These are phyloP conservation scores for Dictyostelium brefeldianum DNA, from an alignment of 78 protist genomes.

Conservation along the genomic window DNA sequence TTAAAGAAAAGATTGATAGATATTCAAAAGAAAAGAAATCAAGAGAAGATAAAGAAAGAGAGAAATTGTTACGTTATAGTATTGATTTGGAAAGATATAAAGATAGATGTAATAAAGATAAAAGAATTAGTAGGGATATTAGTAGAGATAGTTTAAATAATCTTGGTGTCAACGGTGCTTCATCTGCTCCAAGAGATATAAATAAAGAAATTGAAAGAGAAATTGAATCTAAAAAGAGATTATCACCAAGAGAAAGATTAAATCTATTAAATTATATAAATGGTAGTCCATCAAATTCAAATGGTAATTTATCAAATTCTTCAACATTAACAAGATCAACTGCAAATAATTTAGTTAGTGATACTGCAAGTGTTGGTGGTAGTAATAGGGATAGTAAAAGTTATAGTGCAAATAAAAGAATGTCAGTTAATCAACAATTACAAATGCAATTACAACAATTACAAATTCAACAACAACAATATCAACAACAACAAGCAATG, in stretches of 20 bases:
- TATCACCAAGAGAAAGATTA: slow-evolving; percentile 64
- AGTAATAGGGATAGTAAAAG: slow-evolving; percentile 18
- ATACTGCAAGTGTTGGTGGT: neutral
- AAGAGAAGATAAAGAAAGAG: slow-evolving; percentile 60
- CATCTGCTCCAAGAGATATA: slow-evolving; percentile 25
- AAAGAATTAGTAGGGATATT: slow-evolving; percentile 49
- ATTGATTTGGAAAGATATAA: slow-evolving; percentile 67
- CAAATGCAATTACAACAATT: slow-evolving; percentile 31
- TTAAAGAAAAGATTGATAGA: slow-evolving; percentile 74
- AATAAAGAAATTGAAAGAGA: slow-evolving; percentile 74
- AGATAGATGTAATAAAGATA: slow-evolving; percentile 49
- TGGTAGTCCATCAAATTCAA: neutral
- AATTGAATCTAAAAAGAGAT: slow-evolving; percentile 52
- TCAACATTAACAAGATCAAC: slow-evolving; percentile 1
- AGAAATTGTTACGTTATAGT: slow-evolving; percentile 54
- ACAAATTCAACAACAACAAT: slow-evolving; percentile 23
- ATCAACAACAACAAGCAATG: slow-evolving; percentile 9
- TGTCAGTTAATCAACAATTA: neutral
- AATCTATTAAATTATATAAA: slow-evolving; percentile 5
- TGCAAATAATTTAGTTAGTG: neutral
- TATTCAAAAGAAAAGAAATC: slow-evolving; percentile 40
- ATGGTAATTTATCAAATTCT: neutral
- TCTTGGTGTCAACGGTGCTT: no score
- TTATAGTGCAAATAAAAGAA: slow-evolving; percentile 12
- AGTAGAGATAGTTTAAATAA: slow-evolving; percentile 9